phyloP scores from a whole-genome alignment of 257 asterid genomes.

The Eustoma russellianum region DNA sequence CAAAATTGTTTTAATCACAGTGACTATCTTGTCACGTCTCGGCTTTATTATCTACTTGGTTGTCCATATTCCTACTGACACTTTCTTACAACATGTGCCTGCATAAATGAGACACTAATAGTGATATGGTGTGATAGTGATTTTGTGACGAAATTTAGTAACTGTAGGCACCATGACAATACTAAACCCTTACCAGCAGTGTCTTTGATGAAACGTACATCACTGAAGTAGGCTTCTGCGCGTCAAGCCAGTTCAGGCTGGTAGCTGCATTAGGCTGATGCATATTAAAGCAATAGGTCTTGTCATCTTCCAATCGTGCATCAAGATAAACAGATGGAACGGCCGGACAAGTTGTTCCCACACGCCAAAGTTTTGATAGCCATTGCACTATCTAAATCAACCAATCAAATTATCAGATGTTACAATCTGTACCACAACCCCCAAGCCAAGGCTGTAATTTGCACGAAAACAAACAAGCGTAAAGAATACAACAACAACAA shows the following conservation, averaged over 20 bases:
- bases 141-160: too few relatives aligned
- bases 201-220: slow-evolving; percentile 26
- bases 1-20: too few relatives aligned
- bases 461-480: too few relatives aligned
- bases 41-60: too few relatives aligned
- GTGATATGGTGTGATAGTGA: too few relatives aligned
- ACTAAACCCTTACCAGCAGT: slow-evolving; percentile 31
- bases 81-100: too few relatives aligned
- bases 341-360: slow-evolving; percentile 39
- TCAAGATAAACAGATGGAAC: slow-evolving; percentile 48
- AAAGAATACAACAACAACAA: too few relatives aligned
- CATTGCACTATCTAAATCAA: slow-evolving; percentile 33
- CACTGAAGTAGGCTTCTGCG: slow-evolving; percentile 30
- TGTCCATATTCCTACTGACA: too few relatives aligned
- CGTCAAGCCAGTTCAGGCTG: slow-evolving; percentile 47
- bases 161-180: slow-evolving; percentile 48
- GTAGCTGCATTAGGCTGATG: slow-evolving; percentile 20
- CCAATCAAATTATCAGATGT: neutral
- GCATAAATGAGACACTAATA: too few relatives aligned
- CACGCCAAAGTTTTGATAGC: slow-evolving; percentile 49
- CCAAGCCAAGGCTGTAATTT: too few relatives aligned
- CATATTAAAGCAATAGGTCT: slow-evolving; percentile 34
- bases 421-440: too few relatives aligned
- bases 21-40: too few relatives aligned
- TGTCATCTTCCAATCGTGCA: slow-evolving; percentile 32